Evolutionary conservation across 495 filamentous ascomycete species (phyloP).

Genomic region (Annulohypoxylon stygium): DNA sequence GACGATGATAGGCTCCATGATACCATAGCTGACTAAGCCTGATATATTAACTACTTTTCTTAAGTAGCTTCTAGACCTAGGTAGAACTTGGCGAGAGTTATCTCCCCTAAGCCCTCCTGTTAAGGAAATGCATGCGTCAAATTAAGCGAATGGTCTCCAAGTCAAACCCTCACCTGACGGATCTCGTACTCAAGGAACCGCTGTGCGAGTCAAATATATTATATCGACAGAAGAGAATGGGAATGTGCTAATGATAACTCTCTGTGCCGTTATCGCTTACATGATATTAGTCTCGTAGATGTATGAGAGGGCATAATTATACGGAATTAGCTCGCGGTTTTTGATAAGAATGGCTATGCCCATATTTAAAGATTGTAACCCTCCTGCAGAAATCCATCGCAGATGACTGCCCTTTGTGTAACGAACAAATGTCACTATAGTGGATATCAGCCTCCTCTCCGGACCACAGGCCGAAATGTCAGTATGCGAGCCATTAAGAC

Average conservation of each 20-base stretch:
- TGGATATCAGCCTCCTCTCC: constrained; percentile 38
- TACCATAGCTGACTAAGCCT: constrained; percentile 42
- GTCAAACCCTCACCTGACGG: neutral
- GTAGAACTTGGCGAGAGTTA: constrained; percentile 1
- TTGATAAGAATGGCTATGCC: constrained; percentile 38
- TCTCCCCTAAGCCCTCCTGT: neutral
- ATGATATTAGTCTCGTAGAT: neutral
- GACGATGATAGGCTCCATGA: constrained; percentile 32
- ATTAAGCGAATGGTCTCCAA: neutral
- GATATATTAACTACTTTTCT: constrained; percentile 26
- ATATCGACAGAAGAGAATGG: constrained; percentile 3
- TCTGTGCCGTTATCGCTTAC: constrained; percentile 29
- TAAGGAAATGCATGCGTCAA: neutral
- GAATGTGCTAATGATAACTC: constrained; percentile 17
- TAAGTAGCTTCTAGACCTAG: neutral
- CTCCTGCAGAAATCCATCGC: constrained; percentile 35
- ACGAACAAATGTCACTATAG: constrained; percentile 33
- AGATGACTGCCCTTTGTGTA: constrained; percentile 45
- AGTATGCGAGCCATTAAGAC: constrained; percentile 32
- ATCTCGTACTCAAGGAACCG: neutral
- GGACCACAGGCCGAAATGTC: constrained; percentile 27
- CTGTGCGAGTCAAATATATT: neutral
- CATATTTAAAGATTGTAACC: constrained; percentile 39
- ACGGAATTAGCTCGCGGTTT: constrained; percentile 27
- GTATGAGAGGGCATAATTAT: constrained; percentile 8